These are phyloP conservation scores for Xylariaceae sp. DNA, from an alignment of 2,329 filamentous ascomycete species.

Conservation along the genomic window DNA sequence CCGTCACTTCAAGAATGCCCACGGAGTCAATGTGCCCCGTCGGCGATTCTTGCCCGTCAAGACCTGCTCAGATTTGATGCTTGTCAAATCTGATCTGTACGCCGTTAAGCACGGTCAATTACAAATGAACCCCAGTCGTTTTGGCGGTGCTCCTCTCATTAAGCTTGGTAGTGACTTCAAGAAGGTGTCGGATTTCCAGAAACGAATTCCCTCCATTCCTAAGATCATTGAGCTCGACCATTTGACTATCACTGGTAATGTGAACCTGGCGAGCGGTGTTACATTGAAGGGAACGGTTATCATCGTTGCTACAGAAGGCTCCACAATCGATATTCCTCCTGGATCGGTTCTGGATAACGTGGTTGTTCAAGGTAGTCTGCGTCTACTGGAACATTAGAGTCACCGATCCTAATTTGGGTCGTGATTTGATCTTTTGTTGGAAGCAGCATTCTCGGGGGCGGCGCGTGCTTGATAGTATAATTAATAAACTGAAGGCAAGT, in stretches of 20 bases:
- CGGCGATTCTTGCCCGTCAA: constrained; percentile 98
- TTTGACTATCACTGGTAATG: constrained; percentile 93
- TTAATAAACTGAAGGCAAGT: constrained; percentile 15
- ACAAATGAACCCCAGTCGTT: constrained; percentile 91
- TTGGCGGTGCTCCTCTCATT: constrained; percentile 94
- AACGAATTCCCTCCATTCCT: constrained; percentile 79
- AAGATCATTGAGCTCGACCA: constrained; percentile 91
- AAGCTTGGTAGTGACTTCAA: constrained; percentile 99
- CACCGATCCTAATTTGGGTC: constrained; percentile 2
- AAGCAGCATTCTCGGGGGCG: constrained; percentile 3
- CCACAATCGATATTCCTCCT: constrained; percentile 95
- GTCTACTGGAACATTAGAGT: constrained; percentile 59
- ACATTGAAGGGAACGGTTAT: constrained; percentile 98
- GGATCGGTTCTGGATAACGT: constrained; percentile 98
- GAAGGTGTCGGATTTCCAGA: constrained; percentile 97
- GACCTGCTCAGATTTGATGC: constrained; percentile 98
- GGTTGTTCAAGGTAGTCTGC: constrained; percentile 94
- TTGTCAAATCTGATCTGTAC: constrained; percentile 99
- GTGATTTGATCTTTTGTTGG: neutral
- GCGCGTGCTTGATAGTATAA: constrained; percentile 14
- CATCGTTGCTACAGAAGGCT: constrained; percentile 95
- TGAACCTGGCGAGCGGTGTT: constrained; percentile 93
- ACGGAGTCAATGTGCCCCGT: constrained; percentile 97
- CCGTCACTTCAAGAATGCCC: constrained; percentile 96
- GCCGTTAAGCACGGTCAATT: constrained; percentile 97